Base-by-base conservation (phyloP, 495 filamentous ascomycete genomes). In the Xylaria grammica region DNA sequence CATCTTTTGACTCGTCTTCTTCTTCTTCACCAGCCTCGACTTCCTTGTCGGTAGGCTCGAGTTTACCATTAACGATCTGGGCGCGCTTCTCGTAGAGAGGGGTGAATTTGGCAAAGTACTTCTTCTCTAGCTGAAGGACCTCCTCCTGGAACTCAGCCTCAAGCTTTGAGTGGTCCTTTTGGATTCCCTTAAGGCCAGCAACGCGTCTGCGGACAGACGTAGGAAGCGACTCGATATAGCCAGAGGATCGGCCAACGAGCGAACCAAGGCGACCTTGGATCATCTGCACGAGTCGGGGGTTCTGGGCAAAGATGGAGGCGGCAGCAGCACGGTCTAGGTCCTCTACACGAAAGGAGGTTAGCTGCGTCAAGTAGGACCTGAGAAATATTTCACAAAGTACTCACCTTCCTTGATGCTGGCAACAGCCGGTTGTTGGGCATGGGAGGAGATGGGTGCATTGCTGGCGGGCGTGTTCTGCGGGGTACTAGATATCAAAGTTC, bases 71-170 rank as follows among this genome's bases (percentile, higher is more conserved):
- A 72, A 99, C 85, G 72, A 99, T 97, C 65, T 89, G 86, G 51
- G 95, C 85, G 73, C 96, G 94, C 84, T 94, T 92, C 85, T 98
- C 82, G 79, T 99, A 99, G 38, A 99, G 88, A 56, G 96, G 96
- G 30, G 93, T 97, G 80, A 96, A 99, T 80, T 97, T 98, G 74
- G 90, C 91, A 67, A 99, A 97, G 79, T 95, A 99, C 79, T 96
- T 96, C 87, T 99, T 99, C 84, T 99, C 96, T 22, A 99, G 86
- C 75, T 97, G 88, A 67, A 99, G 84, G 49, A 99, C 92, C 79
- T 97, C 96, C 75, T 98, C 93, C 77, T 99, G 96, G 78, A 98
- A 97, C 77, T 97, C 89, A 59, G 92, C 92, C 83, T 99, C 96
- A 68, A 99, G 87, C 81, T 97, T 97, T 55, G 94, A 89, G 80